These are phyloP conservation scores for Lentinula novae-zelandiae DNA, from an alignment of 1,284 basidiomycete species.

Conservation along the genomic window DNA sequence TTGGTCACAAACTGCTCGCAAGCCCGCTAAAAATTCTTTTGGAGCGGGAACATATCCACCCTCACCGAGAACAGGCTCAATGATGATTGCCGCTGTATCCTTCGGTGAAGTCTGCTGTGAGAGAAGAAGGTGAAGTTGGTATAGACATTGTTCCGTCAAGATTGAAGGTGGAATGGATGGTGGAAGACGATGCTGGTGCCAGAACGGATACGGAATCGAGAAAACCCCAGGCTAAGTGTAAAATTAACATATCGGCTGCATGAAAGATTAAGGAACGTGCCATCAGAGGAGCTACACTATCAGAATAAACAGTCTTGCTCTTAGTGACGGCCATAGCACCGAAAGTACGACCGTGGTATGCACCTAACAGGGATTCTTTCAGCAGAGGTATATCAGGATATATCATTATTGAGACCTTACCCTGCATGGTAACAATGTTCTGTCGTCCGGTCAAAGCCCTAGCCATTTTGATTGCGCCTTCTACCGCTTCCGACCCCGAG, in stretches of 20 bases:
- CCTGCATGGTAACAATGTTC: slow-evolving; percentile 91
- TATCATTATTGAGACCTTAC: slow-evolving; percentile 25
- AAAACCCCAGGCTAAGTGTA: slow-evolving; percentile 74
- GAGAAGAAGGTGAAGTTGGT: slow-evolving; percentile 82
- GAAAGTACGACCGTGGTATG: slow-evolving; percentile 19
- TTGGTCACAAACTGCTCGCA: slow-evolving; percentile 84
- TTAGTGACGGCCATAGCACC: slow-evolving; percentile 81
- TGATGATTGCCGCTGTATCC: slow-evolving; percentile 89
- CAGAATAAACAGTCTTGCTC: slow-evolving; percentile 89
- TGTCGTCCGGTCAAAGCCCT: slow-evolving; percentile 74
- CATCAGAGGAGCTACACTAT: slow-evolving; percentile 80
- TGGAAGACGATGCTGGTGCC: slow-evolving; percentile 80
- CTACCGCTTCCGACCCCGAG: slow-evolving; percentile 89
- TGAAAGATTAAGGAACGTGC: slow-evolving; percentile 35
- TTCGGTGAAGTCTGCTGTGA: slow-evolving; percentile 80
- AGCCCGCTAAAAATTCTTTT: slow-evolving; percentile 71
- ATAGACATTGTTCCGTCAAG: slow-evolving; percentile 67
- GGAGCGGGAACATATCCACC: slow-evolving; percentile 94
- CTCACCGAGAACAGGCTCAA: slow-evolving; percentile 93
- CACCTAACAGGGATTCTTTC: not conserved
- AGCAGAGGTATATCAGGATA: not conserved
- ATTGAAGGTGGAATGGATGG: slow-evolving; percentile 61
- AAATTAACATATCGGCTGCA: slow-evolving; percentile 5
- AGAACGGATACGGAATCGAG: slow-evolving; percentile 86
- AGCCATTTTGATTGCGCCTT: slow-evolving; percentile 81